A percentile compares a stretch with the other conserved stretches of the same genome.
Evolutionary conservation across 768 basidiomycete species (phyloP).

Genomic region (Tulasnella calospora): DNA sequence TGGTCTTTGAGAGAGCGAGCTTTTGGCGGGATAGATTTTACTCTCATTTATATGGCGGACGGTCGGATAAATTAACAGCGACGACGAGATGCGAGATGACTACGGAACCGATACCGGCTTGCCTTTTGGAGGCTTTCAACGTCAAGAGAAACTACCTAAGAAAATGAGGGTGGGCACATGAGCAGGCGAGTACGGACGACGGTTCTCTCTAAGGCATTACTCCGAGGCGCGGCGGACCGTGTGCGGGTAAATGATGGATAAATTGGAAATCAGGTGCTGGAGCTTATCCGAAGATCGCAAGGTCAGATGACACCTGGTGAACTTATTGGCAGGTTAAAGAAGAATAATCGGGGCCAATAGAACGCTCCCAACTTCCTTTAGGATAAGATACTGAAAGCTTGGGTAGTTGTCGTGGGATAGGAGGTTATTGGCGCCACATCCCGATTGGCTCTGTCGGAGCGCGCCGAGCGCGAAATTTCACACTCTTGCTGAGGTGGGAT

Average conservation of each 20-base stretch:
- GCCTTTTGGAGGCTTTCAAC: not conserved
- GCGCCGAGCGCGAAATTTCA: not conserved
- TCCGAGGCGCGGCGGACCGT: not conserved
- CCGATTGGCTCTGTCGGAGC: not conserved
- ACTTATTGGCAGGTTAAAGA: not conserved
- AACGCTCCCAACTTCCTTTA: not conserved
- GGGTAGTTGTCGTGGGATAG: not conserved
- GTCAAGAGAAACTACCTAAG: not conserved
- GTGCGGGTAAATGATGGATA: not conserved
- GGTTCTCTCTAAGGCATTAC: not conserved
- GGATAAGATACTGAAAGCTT: not conserved
- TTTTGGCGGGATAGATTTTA: not conserved
- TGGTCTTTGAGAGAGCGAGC: not conserved
- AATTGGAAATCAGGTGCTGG: not conserved
- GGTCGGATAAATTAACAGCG: not conserved
- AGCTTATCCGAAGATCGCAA: not conserved
- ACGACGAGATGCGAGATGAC: not conserved
- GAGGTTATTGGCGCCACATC: not conserved
- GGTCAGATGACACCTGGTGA: not conserved
- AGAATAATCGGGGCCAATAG: not conserved
- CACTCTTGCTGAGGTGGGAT: not conserved
- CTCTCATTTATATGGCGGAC: not conserved
- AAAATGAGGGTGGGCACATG: not conserved
- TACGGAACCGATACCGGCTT: not conserved
- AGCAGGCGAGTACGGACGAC: not conserved